Evolutionary conservation across 2,329 filamentous ascomycete species (phyloP), one percentile per base, ranked within the genome.

Genomic region (Colletotrichum ledebouriae): DNA sequence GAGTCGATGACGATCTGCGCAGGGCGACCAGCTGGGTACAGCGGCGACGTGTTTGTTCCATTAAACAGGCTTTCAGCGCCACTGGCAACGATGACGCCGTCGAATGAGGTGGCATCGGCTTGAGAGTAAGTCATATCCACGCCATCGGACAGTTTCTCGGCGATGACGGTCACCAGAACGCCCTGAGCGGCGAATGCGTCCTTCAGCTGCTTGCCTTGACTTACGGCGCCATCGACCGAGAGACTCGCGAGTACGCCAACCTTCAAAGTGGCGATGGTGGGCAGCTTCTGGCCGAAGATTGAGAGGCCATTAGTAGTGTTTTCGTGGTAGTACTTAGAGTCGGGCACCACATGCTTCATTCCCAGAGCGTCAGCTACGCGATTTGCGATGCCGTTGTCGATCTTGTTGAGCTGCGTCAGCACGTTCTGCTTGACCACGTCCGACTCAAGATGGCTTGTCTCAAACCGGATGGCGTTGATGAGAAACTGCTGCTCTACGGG

Each of bases 381-480:
- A 2, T 78, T 80, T 3, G 91, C 90, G 10, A 94, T 78, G 72
- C 92, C 88, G 75, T 93, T 85, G 76, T 84, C 87, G 73, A 93
- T 82, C 50, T 84, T 85, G 82, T 93, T 94, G 11, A 94, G 84
- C 75, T 93, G 90, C 15, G 81, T 80, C 47, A 94, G 82, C 1
- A 92, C 87, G 71, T 92, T 92, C 71, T 86, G 78, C 78, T 89
- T 89, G 15, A 93, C 87, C 2, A 83, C 74, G 0, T 78, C 72
- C 47, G 87, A 89, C 72, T 83, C 80, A 39, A 93, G 73, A 13
- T 91, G 85, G 22, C 87, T 84, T 0, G 84, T 85, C 79, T 94
- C 91, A 76, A 93, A 93, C 33, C 91, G 89, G 62, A 93, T 88
- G 0, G 90, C 90, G 76, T 93, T 90, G 79, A 93, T 84, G 44